Conservation (phyloP, 164 flowering plant genomes). For the Magnolia changhungtana region DNA sequence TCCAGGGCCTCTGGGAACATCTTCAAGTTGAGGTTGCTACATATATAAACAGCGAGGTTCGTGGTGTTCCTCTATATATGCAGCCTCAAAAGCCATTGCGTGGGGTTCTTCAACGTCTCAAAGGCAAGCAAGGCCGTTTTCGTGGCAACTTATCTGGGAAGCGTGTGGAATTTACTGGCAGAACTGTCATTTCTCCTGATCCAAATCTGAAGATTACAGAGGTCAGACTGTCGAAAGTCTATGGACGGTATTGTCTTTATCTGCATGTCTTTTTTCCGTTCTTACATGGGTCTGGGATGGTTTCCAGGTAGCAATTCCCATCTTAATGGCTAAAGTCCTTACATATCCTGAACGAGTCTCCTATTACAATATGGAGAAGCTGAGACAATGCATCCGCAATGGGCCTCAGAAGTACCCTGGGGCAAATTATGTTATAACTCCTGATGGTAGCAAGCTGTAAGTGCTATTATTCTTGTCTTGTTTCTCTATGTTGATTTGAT, state of each 20-base stretch:
- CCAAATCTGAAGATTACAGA: constrained; percentile 96
- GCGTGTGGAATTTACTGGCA: constrained; percentile 93
- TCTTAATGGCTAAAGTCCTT: constrained; percentile 73
- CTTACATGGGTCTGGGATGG: constrained; percentile 10
- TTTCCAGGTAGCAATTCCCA: constrained; percentile 78
- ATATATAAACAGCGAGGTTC: constrained; percentile 80
- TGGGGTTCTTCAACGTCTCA: constrained; percentile 90
- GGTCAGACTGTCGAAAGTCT: constrained; percentile 32
- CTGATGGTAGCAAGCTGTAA: constrained; percentile 59
- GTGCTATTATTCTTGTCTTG: constrained; percentile 8
- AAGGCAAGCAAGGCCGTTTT: constrained; percentile 94
- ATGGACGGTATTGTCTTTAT: background rate
- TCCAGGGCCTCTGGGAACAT: constrained; percentile 60
- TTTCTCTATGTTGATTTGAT: background rate
- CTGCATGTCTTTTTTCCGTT: constrained; percentile 6
- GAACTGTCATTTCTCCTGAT: constrained; percentile 98
- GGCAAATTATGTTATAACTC: constrained; percentile 57
- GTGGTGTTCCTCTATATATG: constrained; percentile 41
- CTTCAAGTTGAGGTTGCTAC: constrained; percentile 82
- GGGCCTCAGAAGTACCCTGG: constrained; percentile 88
- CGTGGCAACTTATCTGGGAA: constrained; percentile 92
- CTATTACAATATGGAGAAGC: constrained; percentile 78
- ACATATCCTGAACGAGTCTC: constrained; percentile 91
- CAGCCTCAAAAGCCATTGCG: constrained; percentile 40
- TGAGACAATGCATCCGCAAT: constrained; percentile 82